Conservation (phyloP, 257 asterid genomes). For the Datura wrightii region DNA sequence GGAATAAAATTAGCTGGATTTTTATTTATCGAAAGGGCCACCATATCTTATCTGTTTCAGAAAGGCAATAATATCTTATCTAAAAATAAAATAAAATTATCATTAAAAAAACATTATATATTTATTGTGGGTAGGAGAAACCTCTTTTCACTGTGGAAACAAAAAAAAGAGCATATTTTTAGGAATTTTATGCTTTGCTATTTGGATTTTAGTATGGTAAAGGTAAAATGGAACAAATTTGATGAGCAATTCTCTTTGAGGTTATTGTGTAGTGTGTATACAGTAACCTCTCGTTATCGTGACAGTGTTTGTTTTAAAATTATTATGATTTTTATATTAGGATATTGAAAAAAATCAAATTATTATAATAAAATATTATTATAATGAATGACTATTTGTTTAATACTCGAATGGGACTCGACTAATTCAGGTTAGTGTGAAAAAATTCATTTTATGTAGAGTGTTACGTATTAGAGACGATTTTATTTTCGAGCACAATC, state of each 20-base stretch:
- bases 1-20: constrained; percentile 1
- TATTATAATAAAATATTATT: too few species aligned
- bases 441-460: too few species aligned
- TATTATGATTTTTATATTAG: too few species aligned
- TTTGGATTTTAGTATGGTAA: constrained; percentile 3
- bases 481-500: too few species aligned
- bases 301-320: too few species aligned
- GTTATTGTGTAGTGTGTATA: background rate
- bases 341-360: too few species aligned
- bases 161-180: background rate
- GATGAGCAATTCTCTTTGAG: background rate
- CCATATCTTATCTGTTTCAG: constrained; percentile 23
- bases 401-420: too few species aligned
- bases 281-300: too few species aligned
- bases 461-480: too few species aligned
- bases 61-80: constrained; percentile 24
- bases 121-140: background rate
- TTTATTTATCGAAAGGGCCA: constrained; percentile 10
- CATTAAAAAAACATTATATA: background rate
- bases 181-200: background rate
- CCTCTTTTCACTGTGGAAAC: background rate
- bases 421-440: too few species aligned
- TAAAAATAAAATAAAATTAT: background rate
- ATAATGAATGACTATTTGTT: too few species aligned
- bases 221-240: background rate